Evolutionary conservation across 176 grass and related monocot species (phyloP).

Genomic region (Eleusine indica): DNA sequence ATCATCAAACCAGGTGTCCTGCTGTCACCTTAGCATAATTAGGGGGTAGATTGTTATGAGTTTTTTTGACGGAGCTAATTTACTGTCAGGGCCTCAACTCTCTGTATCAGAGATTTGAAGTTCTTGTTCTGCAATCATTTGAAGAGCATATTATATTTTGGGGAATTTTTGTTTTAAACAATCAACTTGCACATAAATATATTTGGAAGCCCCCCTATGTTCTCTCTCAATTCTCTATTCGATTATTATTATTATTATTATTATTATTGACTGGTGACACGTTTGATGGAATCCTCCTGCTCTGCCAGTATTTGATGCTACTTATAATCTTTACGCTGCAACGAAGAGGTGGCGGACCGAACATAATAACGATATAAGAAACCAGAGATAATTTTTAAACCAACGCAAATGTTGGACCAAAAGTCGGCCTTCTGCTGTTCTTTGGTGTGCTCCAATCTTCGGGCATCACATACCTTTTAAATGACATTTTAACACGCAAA

Average conservation of each 20-base stretch:
- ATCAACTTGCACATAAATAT: conserved; percentile 26
- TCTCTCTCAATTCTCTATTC: neutral
- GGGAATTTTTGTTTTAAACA: neutral
- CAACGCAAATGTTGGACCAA: neutral
- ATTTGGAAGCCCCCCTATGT: neutral
- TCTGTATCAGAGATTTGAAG: neutral
- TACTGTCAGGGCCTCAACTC: neutral
- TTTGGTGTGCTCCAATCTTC: neutral
- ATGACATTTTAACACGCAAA: too few species aligned
- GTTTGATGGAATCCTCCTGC: neutral
- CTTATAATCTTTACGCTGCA: too few species aligned
- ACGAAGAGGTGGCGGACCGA: too few species aligned
- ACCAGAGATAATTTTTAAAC: neutral
- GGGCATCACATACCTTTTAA: too few species aligned
- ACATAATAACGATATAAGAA: neutral
- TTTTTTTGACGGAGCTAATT: neutral
- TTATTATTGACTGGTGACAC: neutral
- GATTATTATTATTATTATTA: neutral
- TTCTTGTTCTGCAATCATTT: conserved; percentile 23
- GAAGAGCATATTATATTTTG: neutral
- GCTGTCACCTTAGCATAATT: neutral
- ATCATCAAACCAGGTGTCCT: neutral
- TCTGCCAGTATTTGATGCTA: too few species aligned
- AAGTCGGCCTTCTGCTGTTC: neutral
- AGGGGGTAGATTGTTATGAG: neutral